Conservation (phyloP, 176 grass and related monocot species). For the Leersia perrieri region DNA sequence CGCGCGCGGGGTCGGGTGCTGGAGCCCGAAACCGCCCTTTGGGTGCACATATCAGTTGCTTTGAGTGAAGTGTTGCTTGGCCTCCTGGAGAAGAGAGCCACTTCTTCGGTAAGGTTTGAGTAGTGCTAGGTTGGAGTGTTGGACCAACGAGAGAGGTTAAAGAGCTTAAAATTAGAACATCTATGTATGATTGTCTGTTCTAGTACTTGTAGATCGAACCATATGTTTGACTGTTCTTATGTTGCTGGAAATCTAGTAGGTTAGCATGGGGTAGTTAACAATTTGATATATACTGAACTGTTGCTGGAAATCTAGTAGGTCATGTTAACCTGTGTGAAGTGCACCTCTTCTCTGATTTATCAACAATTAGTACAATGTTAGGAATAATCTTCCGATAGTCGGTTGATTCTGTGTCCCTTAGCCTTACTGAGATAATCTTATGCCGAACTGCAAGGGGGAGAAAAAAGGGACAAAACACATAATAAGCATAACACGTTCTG, state of each 20-base stretch:
- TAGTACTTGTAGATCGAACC: neutral
- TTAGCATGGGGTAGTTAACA: neutral
- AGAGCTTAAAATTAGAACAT: neutral
- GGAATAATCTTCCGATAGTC: neutral
- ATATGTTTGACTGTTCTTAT: neutral
- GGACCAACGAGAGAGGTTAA: neutral
- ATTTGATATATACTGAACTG: neutral
- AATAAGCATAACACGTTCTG: neutral
- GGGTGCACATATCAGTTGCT: neutral
- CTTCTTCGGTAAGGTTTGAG: neutral
- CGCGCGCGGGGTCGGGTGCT: neutral
- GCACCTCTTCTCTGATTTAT: neutral
- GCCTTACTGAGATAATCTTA: neutral
- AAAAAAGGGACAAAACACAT: neutral
- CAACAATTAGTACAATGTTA: neutral
- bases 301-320: neutral
- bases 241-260: neutral
- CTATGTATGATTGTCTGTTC: too few species aligned
- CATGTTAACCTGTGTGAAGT: neutral
- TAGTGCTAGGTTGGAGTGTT: neutral
- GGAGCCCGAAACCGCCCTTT: neutral
- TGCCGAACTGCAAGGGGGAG: neutral
- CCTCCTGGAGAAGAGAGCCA: slow-evolving; percentile 14
- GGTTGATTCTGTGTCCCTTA: neutral
- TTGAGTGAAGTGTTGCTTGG: neutral